Conservation (phyloP, 192 early-diverging fungal species). For the Phlyctochytrium arcticum region DNA sequence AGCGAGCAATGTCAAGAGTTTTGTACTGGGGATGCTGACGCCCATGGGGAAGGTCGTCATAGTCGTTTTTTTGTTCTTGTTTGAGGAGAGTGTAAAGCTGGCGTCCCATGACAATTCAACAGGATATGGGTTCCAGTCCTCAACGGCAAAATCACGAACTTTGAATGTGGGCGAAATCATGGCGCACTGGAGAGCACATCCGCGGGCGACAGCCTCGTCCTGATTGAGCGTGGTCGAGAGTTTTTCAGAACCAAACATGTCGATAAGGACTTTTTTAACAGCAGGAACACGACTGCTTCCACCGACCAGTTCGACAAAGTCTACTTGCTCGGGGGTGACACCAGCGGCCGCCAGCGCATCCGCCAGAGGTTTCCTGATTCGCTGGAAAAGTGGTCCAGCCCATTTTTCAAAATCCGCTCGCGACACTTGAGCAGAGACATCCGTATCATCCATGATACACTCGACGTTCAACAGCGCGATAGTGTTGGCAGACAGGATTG, state of each 20-base stretch:
- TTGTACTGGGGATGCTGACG: conserved; percentile 84
- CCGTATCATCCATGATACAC: conserved; percentile 93
- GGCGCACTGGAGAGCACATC: conserved; percentile 94
- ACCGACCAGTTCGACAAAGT: conserved; percentile 92
- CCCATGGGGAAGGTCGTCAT: conserved; percentile 84
- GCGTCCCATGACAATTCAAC: conserved; percentile 89
- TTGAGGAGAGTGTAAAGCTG: too few relatives aligned
- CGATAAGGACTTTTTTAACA: conserved; percentile 82
- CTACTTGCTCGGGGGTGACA: conserved; percentile 74
- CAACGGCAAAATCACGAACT: conserved; percentile 91
- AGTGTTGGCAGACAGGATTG: conserved; percentile 89
- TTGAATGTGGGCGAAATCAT: conserved; percentile 96
- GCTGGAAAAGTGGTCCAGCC: conserved; percentile 64
- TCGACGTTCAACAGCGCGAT: conserved; percentile 90
- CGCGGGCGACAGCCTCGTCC: conserved; percentile 96
- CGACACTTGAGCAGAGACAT: conserved; percentile 79
- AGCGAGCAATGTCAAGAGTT: too few relatives aligned
- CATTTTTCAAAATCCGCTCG: conserved; percentile 84
- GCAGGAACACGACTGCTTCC: conserved; percentile 90
- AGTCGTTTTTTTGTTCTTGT: conserved; percentile 65
- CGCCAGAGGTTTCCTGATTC: conserved; percentile 68
- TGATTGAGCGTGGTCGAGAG: conserved; percentile 92
- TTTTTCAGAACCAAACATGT: conserved; percentile 75
- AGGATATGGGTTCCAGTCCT: conserved; percentile 86
- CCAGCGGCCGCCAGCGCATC: conserved; percentile 74